Evolutionary conservation across 1,284 basidiomycete genomes (phyloP).

Genomic region (Phellopilus nigrolimitatus): DNA sequence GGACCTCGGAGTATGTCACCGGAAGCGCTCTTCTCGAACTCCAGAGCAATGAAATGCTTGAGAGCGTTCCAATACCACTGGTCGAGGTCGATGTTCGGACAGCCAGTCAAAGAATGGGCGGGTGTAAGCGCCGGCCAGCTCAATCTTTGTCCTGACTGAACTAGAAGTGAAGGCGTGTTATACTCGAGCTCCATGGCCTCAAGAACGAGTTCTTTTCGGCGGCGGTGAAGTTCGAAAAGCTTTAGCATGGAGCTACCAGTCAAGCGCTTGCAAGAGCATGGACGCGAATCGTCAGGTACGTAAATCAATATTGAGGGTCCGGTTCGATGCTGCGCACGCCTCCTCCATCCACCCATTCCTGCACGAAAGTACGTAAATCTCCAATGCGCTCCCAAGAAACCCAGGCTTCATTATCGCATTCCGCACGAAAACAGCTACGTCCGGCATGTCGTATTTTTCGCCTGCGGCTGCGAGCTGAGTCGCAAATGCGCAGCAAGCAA

Average conservation of each 20-base stretch:
- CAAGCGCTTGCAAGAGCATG: neutral
- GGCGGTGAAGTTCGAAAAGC: neutral
- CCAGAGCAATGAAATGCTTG: neutral
- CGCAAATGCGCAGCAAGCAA: neutral
- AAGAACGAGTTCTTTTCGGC: neutral
- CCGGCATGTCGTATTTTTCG: slow-evolving; percentile 14
- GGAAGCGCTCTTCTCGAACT: neutral
- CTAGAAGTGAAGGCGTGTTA: neutral
- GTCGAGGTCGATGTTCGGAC: neutral
- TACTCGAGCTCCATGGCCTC: neutral
- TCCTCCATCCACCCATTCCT: slow-evolving; percentile 42
- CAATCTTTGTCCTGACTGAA: neutral
- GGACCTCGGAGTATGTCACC: neutral
- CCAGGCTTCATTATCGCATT: too few relatives aligned
- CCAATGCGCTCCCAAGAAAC: slow-evolving; percentile 30
- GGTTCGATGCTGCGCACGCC: slow-evolving; percentile 33
- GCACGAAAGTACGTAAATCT: slow-evolving; percentile 37
- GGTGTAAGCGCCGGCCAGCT: neutral
- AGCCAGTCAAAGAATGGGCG: neutral
- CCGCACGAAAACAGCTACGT: neutral
- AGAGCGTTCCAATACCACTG: neutral
- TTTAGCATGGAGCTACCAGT: neutral
- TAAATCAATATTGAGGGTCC: neutral
- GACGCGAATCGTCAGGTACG: neutral
- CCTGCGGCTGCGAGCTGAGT: neutral